Base-by-base conservation (phyloP, 148 eudicot species). In the Tetragonia tetragonoides region DNA sequence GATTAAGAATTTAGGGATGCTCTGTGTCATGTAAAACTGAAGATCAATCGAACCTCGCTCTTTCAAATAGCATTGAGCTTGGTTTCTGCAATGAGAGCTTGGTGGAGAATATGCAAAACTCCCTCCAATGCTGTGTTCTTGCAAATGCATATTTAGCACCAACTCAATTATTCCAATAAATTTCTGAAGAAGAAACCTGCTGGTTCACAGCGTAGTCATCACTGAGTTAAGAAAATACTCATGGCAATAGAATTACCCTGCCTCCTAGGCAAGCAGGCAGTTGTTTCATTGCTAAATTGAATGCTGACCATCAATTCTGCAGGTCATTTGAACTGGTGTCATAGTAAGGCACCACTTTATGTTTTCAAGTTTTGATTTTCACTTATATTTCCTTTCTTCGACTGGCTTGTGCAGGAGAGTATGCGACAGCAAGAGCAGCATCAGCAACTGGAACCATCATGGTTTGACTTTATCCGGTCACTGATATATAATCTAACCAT, bases 401-500 rank as follows among this genome's bases (percentile, higher is more conserved):
- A 62, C 34, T 72, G 68, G 68, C 72, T 80, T 68, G 16, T 86
- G 85, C 89, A 94, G 98, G 98, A 69, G 98, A 94, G 80, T 92
- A 90, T 86, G 98, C 98, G 72, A 94, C 97, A 40, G 98, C 98
- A 73, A 88, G 97, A 82, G 98, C 98, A 3, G 91, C 98, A 67
- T 90, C 98, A 53, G 82, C 98, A 83, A 97, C 97, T 80, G 93
- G 90, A 73, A 94, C 98, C 38, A 92, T 94, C 80, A 94, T 94
- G 98, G 98, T 94, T 81, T 44, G 84, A 53, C 77, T 68, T 85
- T 72, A 41, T 66, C 56, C 66, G 44, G 54, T 77, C 64, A 24
- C 65, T 24, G 47, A 64, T 23, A 60, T 51, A 47, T 10, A 3
- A 21, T 77, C n/a, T n/a, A n/a, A n/a, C n/a, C n/a, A n/a, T n/a